These are phyloP conservation scores for Aspergillus carlsbadensis DNA, from an alignment of 495 filamentous ascomycete genomes.

Conservation along the genomic window DNA sequence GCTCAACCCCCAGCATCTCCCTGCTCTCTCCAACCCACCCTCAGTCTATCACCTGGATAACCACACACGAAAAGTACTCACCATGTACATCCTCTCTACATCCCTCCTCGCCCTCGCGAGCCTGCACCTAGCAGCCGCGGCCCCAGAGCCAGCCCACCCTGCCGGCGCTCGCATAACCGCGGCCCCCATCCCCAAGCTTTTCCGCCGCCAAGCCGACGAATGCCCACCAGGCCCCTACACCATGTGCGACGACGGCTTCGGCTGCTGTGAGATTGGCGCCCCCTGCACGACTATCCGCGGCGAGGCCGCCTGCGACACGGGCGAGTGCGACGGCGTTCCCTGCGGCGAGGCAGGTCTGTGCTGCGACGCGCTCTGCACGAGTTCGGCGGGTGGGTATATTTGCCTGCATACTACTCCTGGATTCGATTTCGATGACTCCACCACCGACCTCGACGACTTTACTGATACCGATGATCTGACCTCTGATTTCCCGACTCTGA, in stretches of 20 bases:
- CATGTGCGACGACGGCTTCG: slow-evolving; percentile 1
- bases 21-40: no score
- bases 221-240: slow-evolving; percentile 4
- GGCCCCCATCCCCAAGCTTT: no score
- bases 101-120: no score
- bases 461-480: no score
- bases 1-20: no score
- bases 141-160: no score
- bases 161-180: no score
- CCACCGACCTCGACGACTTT: background rate
- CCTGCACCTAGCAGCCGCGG: no score
- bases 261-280: slow-evolving; percentile 9
- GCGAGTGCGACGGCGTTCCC: slow-evolving; percentile 1
- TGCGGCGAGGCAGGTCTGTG: slow-evolving; percentile 5
- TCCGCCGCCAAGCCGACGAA: no score
- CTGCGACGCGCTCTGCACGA: background rate
- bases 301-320: slow-evolving; percentile 1
- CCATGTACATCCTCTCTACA: no score
- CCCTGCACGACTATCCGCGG: slow-evolving; percentile 9
- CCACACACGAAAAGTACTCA: no score
- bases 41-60: no score
- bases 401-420: background rate
- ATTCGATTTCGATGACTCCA: background rate
- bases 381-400: background rate
- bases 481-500: background rate